Base-by-base conservation (phyloP, 2,329 filamentous ascomycete species). In the Dothidotthia symphoricarpi region DNA sequence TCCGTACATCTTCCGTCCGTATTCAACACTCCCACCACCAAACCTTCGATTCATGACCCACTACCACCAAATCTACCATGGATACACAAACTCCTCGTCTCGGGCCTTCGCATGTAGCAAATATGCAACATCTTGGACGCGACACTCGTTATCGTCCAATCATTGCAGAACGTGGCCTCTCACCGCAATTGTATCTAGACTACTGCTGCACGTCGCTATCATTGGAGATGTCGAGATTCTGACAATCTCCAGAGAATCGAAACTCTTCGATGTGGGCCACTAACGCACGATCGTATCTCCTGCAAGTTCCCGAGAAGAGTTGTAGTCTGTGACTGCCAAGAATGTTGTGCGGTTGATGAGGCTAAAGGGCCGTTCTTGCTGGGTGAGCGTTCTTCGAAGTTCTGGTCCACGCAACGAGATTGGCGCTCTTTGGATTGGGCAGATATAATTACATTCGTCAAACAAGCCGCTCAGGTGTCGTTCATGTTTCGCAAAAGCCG, bases 151-250 rank as follows among this genome's bases (percentile, higher is more conserved):
- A 43, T 53, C 51, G 50, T 42, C 63, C 63, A 66, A 66, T 66
- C 60, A 56, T 47, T 52, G 53, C 26, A 38, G 50, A 66, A 66
- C 63, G 63, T 66, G 63, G 57, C 36, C 58, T 40, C 56, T 56
- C 59, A 61, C 52, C 56, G 53, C 60, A 47, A 43, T 34, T 42
- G 31, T 34, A 28, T 28, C 28, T 31, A 29, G 37, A 41, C 43
- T 38, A 37, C 47, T 39, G 34, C 39, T 44, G 42, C 47, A 46
- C 39, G n/a, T 34, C 32, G 34, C 40, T 39, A 32, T 31, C 29
- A 19, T 30, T 30, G 37, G 40, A 43, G 35, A 28, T 33, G 5
- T 22, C 19, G 19, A 22, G 19, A 22, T 22, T 22, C 5, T 22
- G 19, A 9, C 19, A 22, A 22, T 22, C 19, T 6, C 19, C 19